Percentiles rank a stretch among this genome's conserved stretches.
Conservation (phyloP, 805 yeast species). For the Kuraishia capsulata region DNA sequence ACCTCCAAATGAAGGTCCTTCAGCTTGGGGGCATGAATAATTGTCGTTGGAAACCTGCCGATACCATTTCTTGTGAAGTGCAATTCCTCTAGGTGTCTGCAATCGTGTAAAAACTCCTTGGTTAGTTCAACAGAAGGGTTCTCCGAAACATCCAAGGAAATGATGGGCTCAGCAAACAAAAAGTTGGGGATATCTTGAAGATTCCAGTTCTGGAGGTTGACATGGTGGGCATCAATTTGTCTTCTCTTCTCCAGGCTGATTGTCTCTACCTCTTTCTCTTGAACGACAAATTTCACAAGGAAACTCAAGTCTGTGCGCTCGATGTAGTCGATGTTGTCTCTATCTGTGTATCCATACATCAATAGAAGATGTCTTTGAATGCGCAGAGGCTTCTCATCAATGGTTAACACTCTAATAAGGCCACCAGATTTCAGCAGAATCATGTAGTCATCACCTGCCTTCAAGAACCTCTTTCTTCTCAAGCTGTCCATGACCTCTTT, state of each 20-base stretch:
- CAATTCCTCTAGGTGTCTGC: constrained; percentile 59
- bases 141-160: constrained; percentile 71
- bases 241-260: constrained; percentile 65
- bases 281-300: constrained; percentile 71
- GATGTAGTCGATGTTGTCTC: constrained; percentile 68
- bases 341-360: constrained; percentile 68
- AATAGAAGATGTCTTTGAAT: constrained; percentile 67
- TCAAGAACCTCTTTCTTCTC: constrained; percentile 70
- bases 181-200: constrained; percentile 80
- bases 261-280: constrained; percentile 50
- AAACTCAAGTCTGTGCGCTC: constrained; percentile 82
- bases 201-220: constrained; percentile 62
- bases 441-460: constrained; percentile 63
- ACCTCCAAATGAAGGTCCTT: constrained; percentile 66
- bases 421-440: constrained; percentile 71
- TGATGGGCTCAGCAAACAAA: constrained; percentile 74
- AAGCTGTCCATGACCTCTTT: constrained; percentile 62
- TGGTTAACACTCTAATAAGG: constrained; percentile 60
- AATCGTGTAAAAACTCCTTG: constrained; percentile 72
- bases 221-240: constrained; percentile 59
- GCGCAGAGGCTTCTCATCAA: constrained; percentile 66
- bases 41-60: constrained; percentile 62
- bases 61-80: constrained; percentile 68
- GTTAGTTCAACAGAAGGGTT: constrained; percentile 85
- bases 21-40: constrained; percentile 61